Evolutionary conservation across 371 early-diverging fungal genomes (phyloP).

Genomic region (Mucor saturninus): DNA sequence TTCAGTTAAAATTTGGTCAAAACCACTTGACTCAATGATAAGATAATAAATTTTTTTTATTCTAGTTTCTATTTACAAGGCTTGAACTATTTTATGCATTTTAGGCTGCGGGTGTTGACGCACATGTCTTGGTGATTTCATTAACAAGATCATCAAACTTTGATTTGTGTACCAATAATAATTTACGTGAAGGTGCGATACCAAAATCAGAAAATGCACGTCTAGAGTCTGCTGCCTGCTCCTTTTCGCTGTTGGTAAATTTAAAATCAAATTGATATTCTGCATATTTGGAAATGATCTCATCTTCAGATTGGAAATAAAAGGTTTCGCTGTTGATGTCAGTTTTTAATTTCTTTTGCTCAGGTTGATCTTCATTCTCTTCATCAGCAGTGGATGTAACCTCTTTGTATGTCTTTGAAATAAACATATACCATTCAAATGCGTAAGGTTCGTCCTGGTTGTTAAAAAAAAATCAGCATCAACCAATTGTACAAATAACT

Average conservation of each 20-base stretch:
- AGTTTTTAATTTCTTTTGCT: slow-evolving; percentile 50
- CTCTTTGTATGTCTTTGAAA: slow-evolving; percentile 87
- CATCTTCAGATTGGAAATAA: slow-evolving; percentile 93
- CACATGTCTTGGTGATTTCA: slow-evolving; percentile 48
- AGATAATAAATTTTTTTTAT: slow-evolving; percentile 10
- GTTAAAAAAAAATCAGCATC: not conserved
- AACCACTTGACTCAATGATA: slow-evolving; percentile 11
- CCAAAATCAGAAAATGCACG: slow-evolving; percentile 87
- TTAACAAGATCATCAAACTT: slow-evolving; percentile 64
- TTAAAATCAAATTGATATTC: slow-evolving; percentile 67
- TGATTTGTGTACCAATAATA: slow-evolving; percentile 71
- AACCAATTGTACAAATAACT: not conserved
- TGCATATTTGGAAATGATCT: slow-evolving; percentile 69
- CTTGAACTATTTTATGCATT: not conserved
- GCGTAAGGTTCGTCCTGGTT: slow-evolving; percentile 70
- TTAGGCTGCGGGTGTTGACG: slow-evolving; percentile 29
- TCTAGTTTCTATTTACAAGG: slow-evolving; percentile 1
- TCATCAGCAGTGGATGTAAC: slow-evolving; percentile 68
- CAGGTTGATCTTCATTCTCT: slow-evolving; percentile 53
- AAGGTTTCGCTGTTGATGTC: slow-evolving; percentile 45
- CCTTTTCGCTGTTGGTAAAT: slow-evolving; percentile 61
- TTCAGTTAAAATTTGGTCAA: slow-evolving; percentile 39
- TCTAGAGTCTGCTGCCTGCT: slow-evolving; percentile 76
- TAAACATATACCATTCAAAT: slow-evolving; percentile 82
- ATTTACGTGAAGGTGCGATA: slow-evolving; percentile 76